These are phyloP conservation scores for Tetrastigma voinierianum DNA, from an alignment of 164 flowering plant genomes.

Conservation along the genomic window DNA sequence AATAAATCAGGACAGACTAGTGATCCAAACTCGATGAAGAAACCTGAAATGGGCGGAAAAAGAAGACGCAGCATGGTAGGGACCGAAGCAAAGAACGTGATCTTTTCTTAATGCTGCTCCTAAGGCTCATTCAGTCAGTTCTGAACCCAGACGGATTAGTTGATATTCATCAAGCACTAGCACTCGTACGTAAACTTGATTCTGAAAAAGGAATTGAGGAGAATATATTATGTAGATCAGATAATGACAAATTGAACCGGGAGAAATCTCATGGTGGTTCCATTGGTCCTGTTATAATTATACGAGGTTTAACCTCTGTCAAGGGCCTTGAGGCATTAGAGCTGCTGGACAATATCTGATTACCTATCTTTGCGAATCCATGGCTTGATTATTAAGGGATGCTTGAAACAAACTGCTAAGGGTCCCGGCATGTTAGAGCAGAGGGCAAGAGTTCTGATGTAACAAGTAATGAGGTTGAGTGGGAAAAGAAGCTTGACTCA, in stretches of 20 bases:
- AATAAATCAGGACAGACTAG: conserved; percentile 67
- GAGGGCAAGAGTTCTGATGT: conserved; percentile 64
- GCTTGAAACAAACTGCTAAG: conserved; percentile 78
- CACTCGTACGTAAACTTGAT: conserved; percentile 83
- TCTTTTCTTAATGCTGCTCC: conserved; percentile 69
- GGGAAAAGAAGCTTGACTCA: conserved; percentile 89
- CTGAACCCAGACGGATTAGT: conserved; percentile 71
- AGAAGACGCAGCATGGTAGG: conserved; percentile 72
- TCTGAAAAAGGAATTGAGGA: conserved; percentile 84
- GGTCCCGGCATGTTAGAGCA: conserved; percentile 86
- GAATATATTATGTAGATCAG: conserved; percentile 59
- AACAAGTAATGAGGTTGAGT: conserved; percentile 54
- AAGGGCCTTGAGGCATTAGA: conserved; percentile 96
- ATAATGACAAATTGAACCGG: conserved; percentile 54
- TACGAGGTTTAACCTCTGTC: conserved; percentile 79
- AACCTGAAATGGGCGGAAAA: conserved; percentile 59
- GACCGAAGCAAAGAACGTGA: conserved; percentile 69
- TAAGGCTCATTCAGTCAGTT: conserved; percentile 80
- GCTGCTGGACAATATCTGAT: conserved; percentile 80
- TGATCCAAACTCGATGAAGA: conserved; percentile 90
- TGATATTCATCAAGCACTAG: conserved; percentile 82
- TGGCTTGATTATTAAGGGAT: conserved; percentile 92
- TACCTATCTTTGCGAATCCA: conserved; percentile 95
- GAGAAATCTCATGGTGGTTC: conserved; percentile 80
- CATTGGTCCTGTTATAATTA: conserved; percentile 77